Evolutionary conservation across 2,329 filamentous ascomycete species (phyloP).

Genomic region (Blastomyces gilchristii): DNA sequence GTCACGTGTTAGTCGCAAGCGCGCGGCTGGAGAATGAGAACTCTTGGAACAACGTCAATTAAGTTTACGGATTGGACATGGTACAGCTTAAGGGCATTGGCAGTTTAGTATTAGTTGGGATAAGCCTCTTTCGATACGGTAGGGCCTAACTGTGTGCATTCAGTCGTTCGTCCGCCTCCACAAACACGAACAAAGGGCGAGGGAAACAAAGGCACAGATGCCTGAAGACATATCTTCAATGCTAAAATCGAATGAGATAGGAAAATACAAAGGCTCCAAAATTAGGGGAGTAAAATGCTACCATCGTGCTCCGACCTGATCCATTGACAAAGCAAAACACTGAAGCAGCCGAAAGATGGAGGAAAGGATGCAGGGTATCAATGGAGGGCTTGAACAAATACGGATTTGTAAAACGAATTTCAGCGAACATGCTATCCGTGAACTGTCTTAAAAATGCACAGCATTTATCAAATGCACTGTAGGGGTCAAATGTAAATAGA

Average conservation of each 20-base stretch:
- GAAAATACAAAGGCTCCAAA: constrained; percentile 3
- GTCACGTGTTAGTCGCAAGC: constrained; percentile 11
- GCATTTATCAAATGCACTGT: not conserved
- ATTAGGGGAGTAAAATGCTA: not conserved
- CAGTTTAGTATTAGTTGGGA: not conserved
- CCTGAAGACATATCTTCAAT: not conserved
- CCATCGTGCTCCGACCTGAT: not conserved
- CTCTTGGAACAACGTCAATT: no score
- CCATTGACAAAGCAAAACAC: not conserved
- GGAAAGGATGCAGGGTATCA: not conserved
- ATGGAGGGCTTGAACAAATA: constrained; percentile 2
- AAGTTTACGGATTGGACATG: no score
- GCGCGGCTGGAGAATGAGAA: not conserved
- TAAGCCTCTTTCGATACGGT: not conserved
- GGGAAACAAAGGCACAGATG: not conserved
- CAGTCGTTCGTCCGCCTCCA: not conserved
- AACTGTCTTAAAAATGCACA: not conserved
- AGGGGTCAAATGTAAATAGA: not conserved
- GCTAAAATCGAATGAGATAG: not conserved
- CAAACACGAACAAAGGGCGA: not conserved
- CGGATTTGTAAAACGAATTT: not conserved
- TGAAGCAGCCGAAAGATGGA: not conserved
- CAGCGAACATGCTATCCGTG: not conserved
- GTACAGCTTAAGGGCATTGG: not conserved
- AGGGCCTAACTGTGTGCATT: not conserved